Conservation (phyloP, 2,329 filamentous ascomycete species). For the Botrytis fragariae region DNA sequence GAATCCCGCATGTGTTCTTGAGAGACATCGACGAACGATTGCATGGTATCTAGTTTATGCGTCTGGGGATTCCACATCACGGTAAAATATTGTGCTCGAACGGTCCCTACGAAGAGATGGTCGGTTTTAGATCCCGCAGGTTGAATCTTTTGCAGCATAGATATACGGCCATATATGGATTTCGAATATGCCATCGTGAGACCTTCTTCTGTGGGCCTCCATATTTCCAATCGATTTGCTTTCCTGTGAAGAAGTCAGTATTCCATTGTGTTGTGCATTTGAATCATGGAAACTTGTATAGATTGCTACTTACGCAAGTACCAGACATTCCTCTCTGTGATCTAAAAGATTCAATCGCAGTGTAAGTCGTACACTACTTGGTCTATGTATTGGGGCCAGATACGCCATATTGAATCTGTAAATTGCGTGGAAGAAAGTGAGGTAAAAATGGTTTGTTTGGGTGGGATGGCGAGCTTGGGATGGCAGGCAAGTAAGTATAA, state of each 20-base stretch:
- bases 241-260: constrained; percentile 53
- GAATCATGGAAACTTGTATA: background rate
- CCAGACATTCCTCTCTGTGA: constrained; percentile 73
- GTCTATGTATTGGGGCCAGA: constrained; percentile 86
- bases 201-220: constrained; percentile 63
- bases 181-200: constrained; percentile 66
- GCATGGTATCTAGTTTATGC: constrained; percentile 50
- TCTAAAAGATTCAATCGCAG: constrained; percentile 75
- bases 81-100: constrained; percentile 88
- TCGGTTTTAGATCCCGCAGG: constrained; percentile 74
- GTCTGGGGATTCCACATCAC: constrained; percentile 71
- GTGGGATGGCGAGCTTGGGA: background rate
- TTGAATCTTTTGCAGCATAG: constrained; percentile 77
- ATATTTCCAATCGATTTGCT: constrained; percentile 83
- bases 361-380: constrained; percentile 88
- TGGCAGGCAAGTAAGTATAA: background rate
- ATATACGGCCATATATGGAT: constrained; percentile 79
- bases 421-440: background rate
- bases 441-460: background rate
- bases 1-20: constrained; percentile 69
- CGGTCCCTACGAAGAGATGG: constrained; percentile 88
- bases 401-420: constrained; percentile 69
- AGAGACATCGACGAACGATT: constrained; percentile 50
- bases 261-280: constrained; percentile 22
- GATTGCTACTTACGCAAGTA: constrained; percentile 69